Evolutionary conservation across 2,329 filamentous ascomycete species (phyloP).

Genomic region (Byssoonygena ceratinophila): DNA sequence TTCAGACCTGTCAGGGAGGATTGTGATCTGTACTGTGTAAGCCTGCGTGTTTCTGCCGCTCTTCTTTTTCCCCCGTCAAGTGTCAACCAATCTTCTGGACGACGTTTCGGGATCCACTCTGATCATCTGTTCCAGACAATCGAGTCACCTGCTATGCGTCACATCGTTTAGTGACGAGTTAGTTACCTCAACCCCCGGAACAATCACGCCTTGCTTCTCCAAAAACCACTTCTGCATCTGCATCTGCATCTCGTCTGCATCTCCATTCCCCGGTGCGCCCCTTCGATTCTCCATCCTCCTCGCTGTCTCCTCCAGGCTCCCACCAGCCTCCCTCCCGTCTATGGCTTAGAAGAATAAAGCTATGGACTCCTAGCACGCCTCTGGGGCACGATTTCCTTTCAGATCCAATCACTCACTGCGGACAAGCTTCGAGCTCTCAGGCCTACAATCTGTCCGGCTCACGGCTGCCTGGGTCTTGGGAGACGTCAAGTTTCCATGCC

Average conservation of each 20-base stretch:
- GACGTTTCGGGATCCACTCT: conserved; percentile 11
- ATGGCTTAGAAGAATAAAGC: too few species aligned
- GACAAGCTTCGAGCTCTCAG: conserved; percentile 2
- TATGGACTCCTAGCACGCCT: not conserved
- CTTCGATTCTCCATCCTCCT: not conserved
- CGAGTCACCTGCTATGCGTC: conserved; percentile 38
- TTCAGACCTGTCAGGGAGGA: not conserved
- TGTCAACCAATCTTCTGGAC: not conserved
- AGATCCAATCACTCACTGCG: not conserved
- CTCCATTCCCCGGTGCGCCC: not conserved
- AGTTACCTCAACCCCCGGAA: conserved; percentile 4
- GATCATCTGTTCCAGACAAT: conserved; percentile 14
- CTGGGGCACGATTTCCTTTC: not conserved
- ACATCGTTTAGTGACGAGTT: conserved; percentile 23
- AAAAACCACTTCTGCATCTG: conserved; percentile 1
- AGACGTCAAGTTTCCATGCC: not conserved
- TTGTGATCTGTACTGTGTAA: not conserved
- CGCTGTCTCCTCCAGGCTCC: not conserved
- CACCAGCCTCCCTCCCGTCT: too few species aligned
- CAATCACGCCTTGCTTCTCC: conserved; percentile 12
- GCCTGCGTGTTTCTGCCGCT: not conserved
- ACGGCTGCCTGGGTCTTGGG: not conserved
- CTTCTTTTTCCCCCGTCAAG: not conserved
- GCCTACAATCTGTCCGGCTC: not conserved
- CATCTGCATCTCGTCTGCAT: too few species aligned